phyloP scores from a whole-genome alignment of 208 protist genomes.

The Tetramitus jugosus region DNA sequence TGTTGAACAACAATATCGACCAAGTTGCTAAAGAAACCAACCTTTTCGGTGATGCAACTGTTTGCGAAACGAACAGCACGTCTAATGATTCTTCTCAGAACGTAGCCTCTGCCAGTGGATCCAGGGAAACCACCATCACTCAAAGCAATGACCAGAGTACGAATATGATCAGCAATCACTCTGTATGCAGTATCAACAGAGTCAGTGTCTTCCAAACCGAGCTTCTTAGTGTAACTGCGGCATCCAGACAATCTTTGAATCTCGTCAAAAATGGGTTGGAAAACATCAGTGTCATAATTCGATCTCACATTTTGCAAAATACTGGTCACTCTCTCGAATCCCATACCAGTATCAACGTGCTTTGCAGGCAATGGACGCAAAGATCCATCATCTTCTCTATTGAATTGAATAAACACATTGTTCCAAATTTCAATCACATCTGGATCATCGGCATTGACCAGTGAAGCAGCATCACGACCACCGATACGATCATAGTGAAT shows the following conservation, averaged over 20 bases:
- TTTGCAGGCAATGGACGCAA: slow-evolving; percentile 72
- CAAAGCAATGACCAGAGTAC: slow-evolving; percentile 91
- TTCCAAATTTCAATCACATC: slow-evolving; percentile 98
- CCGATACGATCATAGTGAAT: slow-evolving; percentile 97
- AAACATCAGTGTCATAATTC: slow-evolving; percentile 99
- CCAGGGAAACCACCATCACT: slow-evolving; percentile 90
- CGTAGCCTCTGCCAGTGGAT: slow-evolving; percentile 84
- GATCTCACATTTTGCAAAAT: slow-evolving; percentile 89
- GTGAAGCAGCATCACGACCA: slow-evolving; percentile 77
- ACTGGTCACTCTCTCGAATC: slow-evolving; percentile 91
- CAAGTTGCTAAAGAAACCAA: slow-evolving; percentile 84
- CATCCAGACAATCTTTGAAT: slow-evolving; percentile 86
- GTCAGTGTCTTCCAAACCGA: slow-evolving; percentile 66
- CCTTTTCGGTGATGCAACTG: slow-evolving; percentile 80
- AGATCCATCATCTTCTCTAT: slow-evolving; percentile 73
- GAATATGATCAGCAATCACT: slow-evolving; percentile 98
- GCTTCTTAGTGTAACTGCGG: slow-evolving; percentile 64
- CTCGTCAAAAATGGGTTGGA: slow-evolving; percentile 86
- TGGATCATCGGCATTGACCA: slow-evolving; percentile 97
- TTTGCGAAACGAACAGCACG: slow-evolving; percentile 89
- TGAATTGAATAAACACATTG: slow-evolving; percentile 98
- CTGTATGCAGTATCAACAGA: slow-evolving; percentile 86
- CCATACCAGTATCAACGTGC: slow-evolving; percentile 97
- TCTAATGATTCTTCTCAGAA: slow-evolving; percentile 93
- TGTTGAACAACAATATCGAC: slow-evolving; percentile 72